These are phyloP conservation scores for Oehlia diaphana DNA, from an alignment of 192 early-diverging fungal genomes.

Conservation along the genomic window DNA sequence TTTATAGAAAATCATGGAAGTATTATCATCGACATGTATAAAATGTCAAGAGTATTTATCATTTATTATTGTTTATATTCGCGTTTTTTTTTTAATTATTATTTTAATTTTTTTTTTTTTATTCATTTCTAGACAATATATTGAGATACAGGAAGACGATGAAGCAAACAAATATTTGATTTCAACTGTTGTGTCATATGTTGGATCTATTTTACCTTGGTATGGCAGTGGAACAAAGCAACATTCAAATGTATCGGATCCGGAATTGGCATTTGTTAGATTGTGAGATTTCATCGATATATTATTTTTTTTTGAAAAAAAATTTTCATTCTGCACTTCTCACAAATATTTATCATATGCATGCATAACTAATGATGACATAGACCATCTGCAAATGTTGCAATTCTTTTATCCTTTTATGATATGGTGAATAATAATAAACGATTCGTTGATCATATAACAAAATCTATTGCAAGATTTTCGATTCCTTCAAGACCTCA, in stretches of 20 bases:
- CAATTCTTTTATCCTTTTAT: constrained; percentile 47
- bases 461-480: constrained; percentile 29
- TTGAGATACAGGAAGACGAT: constrained; percentile 49
- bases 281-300: constrained; percentile 32
- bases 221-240: constrained; percentile 23
- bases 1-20: constrained; percentile 28
- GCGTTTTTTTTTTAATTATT: not conserved
- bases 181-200: constrained; percentile 41
- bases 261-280: constrained; percentile 38
- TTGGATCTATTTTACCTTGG: constrained; percentile 44
- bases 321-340: not conserved
- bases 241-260: constrained; percentile 27
- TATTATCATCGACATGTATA: constrained; percentile 1
- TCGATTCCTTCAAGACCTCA: not conserved
- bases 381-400: constrained; percentile 47
- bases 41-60: constrained; percentile 17
- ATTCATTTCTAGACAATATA: constrained; percentile 36
- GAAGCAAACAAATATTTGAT: constrained; percentile 40
- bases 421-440: constrained; percentile 51
- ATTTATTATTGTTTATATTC: not conserved
- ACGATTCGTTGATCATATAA: constrained; percentile 34
- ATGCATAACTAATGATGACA: not conserved
- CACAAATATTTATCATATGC: not conserved
- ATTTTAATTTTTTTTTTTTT: not conserved
- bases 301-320: not conserved